Evolutionary conservation across 345 rosid species (phyloP).

Genomic region (Salix koriyanagi): DNA sequence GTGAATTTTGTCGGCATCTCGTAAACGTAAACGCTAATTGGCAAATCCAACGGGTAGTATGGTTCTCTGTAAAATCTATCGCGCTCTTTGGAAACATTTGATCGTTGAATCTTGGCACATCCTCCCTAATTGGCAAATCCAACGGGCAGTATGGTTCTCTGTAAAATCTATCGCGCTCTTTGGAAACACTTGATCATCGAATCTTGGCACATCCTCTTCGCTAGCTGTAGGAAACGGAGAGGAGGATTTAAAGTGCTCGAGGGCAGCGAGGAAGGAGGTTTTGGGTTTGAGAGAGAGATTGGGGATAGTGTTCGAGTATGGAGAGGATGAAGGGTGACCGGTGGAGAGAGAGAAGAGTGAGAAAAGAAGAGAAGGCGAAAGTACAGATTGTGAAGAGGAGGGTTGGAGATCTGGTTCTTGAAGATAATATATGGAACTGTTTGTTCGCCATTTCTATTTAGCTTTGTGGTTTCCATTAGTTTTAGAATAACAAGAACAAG

Average conservation of each 20-base stretch:
- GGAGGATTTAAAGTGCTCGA: conserved; percentile 41
- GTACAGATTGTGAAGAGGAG: too few relatives aligned
- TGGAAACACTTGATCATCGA: conserved; percentile 45
- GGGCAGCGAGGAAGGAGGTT: conserved; percentile 73
- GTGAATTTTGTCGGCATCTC: conserved; percentile 89
- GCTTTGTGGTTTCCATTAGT: too few relatives aligned
- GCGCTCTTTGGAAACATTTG: too few relatives aligned
- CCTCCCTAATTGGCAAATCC: not conserved
- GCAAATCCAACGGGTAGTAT: conserved; percentile 1
- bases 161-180: conserved; percentile 41
- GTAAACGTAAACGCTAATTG: conserved; percentile 80
- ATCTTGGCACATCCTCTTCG: conserved; percentile 31
- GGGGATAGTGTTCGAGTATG: too few relatives aligned
- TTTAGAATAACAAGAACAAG: too few relatives aligned
- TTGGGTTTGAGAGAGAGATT: conserved; percentile 18
- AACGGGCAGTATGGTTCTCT: conserved; percentile 47
- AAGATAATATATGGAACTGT: too few relatives aligned
- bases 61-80: too few relatives aligned
- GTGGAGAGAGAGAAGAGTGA: too few relatives aligned
- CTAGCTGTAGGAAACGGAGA: conserved; percentile 5
- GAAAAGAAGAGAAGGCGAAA: too few relatives aligned
- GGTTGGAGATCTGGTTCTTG: too few relatives aligned
- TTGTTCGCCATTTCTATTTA: too few relatives aligned
- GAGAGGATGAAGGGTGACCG: conserved; percentile 10
- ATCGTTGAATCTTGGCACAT: too few relatives aligned